Evolutionary conservation across 2,329 filamentous ascomycete species (phyloP).

Genomic region (Claviceps cyperi): DNA sequence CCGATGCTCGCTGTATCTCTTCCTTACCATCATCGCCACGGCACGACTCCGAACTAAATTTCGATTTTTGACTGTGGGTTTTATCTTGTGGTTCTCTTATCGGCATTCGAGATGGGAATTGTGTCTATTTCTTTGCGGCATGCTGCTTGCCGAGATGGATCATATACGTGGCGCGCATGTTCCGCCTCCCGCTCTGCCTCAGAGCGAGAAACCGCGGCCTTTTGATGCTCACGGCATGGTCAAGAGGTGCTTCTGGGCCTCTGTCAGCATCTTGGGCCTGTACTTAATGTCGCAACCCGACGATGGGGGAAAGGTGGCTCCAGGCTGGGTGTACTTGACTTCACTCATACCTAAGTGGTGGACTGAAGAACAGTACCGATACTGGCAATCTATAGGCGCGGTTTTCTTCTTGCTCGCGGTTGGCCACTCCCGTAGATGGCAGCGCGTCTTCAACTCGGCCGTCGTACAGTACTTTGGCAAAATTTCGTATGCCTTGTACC

Average conservation of each 20-base stretch:
- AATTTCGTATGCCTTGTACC: slow-evolving; percentile 46
- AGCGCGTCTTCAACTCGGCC: slow-evolving; percentile 33
- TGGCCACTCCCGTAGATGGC: slow-evolving; percentile 30
- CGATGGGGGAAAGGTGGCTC: slow-evolving; percentile 28
- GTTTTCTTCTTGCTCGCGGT: slow-evolving; percentile 37
- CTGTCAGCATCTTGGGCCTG: slow-evolving; percentile 32
- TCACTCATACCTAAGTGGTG: slow-evolving; percentile 35
- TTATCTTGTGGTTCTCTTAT: slow-evolving; percentile 30
- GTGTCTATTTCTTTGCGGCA: slow-evolving; percentile 39
- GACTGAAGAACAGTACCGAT: slow-evolving; percentile 34
- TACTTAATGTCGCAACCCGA: slow-evolving; percentile 33
- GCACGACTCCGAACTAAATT: slow-evolving; percentile 28
- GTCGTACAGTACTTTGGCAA: slow-evolving; percentile 43
- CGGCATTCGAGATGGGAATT: slow-evolving; percentile 38
- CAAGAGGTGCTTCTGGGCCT: slow-evolving; percentile 21
- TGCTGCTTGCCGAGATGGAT: slow-evolving; percentile 40
- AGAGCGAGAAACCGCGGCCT: slow-evolving; percentile 9
- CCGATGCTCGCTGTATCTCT: slow-evolving; percentile 42
- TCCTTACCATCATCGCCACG: slow-evolving; percentile 35
- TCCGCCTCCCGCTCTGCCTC: slow-evolving; percentile 14
- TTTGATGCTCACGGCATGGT: slow-evolving; percentile 1
- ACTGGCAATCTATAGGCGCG: slow-evolving; percentile 41
- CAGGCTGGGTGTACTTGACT: slow-evolving; percentile 36
- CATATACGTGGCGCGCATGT: slow-evolving; percentile 32
- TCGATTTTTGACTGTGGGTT: slow-evolving; percentile 27